Base-by-base conservation (phyloP, 2,329 filamentous ascomycete genomes). In the Trichoderma lentiforme region DNA sequence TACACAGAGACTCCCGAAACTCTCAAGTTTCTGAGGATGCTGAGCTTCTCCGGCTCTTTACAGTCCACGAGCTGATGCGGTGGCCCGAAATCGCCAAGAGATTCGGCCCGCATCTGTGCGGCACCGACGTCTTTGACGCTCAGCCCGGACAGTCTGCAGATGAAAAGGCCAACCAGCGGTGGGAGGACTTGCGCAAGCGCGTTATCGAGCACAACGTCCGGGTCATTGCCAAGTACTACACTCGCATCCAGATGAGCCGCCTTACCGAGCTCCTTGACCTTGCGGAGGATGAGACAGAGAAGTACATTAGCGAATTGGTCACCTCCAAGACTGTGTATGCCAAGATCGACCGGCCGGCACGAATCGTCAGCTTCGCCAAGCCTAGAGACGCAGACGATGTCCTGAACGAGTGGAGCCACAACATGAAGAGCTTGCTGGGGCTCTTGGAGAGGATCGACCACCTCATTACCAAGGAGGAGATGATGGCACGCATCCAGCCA, bases 131-230 rank as follows among this genome's bases (percentile, higher is more conserved):
- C 71, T 99, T 99, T 80, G 92, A 93, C 77, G 87, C 88, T 30
- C 85, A 87, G 64, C 81, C 88, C 75, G 86, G 88, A 74, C 86
- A 90, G 76, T 90, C 91, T 6, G 85, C 86, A 39, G 94, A 98
- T 77, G 87, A 91, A 73, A 95, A 97, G 83, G 92, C 94, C 32
- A 85, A 93, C 82, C 89, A 92, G 82, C 89, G 96, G 81, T 99
- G 95, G 94, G 89, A 96, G 80, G 96, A 98, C 80, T 86, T 99
- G 75, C 93, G 96, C 79, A 98, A 98, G 88, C 94, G 96, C 68
- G 96, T 99, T 74, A 99, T 99, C 78, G 96, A 99, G 86, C 96
- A 99, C 85, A 99, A 99, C 76, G 95, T 99, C 68, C 93, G 96
- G 67, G 96, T 99, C 2, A 90, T 99, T 47, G 96, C 96, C 77